Conservation (phyloP, 805 yeast species). For the Nadsonia fulvescens region DNA sequence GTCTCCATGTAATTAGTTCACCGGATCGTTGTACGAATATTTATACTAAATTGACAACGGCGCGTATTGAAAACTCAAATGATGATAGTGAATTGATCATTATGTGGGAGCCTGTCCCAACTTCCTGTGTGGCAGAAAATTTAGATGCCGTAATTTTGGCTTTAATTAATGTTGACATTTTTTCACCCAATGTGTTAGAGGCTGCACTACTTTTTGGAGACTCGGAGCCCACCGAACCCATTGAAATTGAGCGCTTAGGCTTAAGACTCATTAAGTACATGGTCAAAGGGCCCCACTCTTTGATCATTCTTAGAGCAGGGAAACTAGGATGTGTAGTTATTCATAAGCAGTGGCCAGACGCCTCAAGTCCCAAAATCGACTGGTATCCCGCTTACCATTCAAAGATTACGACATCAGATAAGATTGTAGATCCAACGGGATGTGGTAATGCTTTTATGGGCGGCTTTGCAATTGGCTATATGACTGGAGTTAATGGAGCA, state of each 20-base stretch:
- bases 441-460: constrained; percentile 89
- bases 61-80: constrained; percentile 7
- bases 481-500: constrained; percentile 19
- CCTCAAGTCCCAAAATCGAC: constrained; percentile 8
- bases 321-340: constrained; percentile 42
- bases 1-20: constrained; percentile 61
- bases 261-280: constrained; percentile 24
- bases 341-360: constrained; percentile 11
- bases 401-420: constrained; percentile 8
- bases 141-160: constrained; percentile 22
- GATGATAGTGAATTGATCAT: constrained; percentile 21
- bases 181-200: constrained; percentile 78
- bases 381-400: constrained; percentile 65
- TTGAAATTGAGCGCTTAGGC: constrained; percentile 28
- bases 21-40: constrained; percentile 40
- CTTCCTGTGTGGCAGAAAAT: constrained; percentile 39
- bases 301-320: constrained; percentile 62
- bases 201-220: constrained; percentile 45
- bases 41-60: constrained; percentile 17
- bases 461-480: constrained; percentile 48
- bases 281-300: constrained; percentile 12
- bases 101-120: constrained; percentile 83
- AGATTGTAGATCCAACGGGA: constrained; percentile 80
- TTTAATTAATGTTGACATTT: constrained; percentile 31
- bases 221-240: constrained; percentile 23